A percentile compares a stretch with the other conserved stretches of the same genome.
Evolutionary conservation across 176 grass and related monocot genomes (phyloP).

Genomic region (Oryza punctata): DNA sequence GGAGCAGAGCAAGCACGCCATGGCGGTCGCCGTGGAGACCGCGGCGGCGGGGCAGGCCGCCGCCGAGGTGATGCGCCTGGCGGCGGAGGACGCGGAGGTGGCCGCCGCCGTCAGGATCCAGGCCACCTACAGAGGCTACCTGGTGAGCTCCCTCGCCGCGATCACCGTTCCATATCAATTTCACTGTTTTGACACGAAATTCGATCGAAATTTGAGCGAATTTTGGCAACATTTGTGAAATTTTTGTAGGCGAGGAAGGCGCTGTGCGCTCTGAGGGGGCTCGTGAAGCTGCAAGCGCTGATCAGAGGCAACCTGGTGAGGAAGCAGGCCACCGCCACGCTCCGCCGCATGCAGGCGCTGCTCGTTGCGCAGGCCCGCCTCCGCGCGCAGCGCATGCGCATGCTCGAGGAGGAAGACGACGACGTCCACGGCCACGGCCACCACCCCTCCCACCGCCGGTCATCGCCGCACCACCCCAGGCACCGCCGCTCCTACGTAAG

Average conservation of each 20-base stretch:
- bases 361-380: conserved; percentile 62
- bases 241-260: conserved; percentile 68
- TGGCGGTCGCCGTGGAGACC: conserved; percentile 33
- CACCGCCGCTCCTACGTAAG: conserved; percentile 67
- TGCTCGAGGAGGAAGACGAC: conserved; percentile 55
- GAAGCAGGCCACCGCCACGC: conserved; percentile 69
- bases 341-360: conserved; percentile 80
- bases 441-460: conserved; percentile 37
- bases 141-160: conserved; percentile 36
- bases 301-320: conserved; percentile 78
- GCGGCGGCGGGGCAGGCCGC: conserved; percentile 26
- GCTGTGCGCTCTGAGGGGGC: conserved; percentile 68
- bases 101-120: conserved; percentile 69
- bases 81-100: conserved; percentile 30
- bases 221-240: background rate
- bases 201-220: background rate
- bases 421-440: background rate
- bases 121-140: conserved; percentile 79
- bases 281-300: conserved; percentile 84
- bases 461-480: conserved; percentile 56
- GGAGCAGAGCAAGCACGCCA: conserved; percentile 52
- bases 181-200: background rate
- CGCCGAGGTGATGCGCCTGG: conserved; percentile 42
- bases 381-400: conserved; percentile 58
- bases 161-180: background rate